These are phyloP conservation scores for Penicillium thymicola DNA, from an alignment of 2,329 filamentous ascomycete species.

Conservation along the genomic window DNA sequence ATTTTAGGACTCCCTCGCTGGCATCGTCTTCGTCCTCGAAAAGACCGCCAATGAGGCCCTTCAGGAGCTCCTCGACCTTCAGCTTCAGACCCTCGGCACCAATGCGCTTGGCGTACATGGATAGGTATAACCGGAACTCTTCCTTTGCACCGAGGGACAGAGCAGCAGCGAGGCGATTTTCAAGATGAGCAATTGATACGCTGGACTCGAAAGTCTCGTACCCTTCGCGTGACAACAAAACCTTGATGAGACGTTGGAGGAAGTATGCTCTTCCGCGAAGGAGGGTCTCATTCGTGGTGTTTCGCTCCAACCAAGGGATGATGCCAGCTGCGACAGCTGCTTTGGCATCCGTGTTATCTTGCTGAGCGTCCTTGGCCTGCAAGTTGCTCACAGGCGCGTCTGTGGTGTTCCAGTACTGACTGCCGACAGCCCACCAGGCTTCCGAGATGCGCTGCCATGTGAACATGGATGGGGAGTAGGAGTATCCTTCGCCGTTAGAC, in stretches of 20 bases:
- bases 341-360: conserved; percentile 48
- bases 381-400: conserved; percentile 83
- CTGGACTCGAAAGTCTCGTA: conserved; percentile 89
- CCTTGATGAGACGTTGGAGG: conserved; percentile 86
- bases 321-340: conserved; percentile 78
- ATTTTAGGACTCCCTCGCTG: conserved; percentile 29
- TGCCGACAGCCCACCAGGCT: conserved; percentile 95
- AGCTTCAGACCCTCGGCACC: conserved; percentile 81
- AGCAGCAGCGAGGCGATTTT: conserved; percentile 89
- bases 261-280: conserved; percentile 90
- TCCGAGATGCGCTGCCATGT: conserved; percentile 95
- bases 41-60: conserved; percentile 72
- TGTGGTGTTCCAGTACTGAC: conserved; percentile 98
- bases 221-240: conserved; percentile 79
- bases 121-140: conserved; percentile 91
- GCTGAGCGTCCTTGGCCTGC: conserved; percentile 66
- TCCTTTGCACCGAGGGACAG: conserved; percentile 80
- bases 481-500: conserved; percentile 91
- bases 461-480: conserved; percentile 80
- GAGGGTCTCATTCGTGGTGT: conserved; percentile 89
- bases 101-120: conserved; percentile 95
- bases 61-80: conserved; percentile 91
- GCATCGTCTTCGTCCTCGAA: conserved; percentile 56
- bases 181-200: conserved; percentile 89
- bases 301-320: conserved; percentile 86